These are phyloP conservation scores for Puccinellia tenuiflora DNA, from an alignment of 176 grass and related monocot genomes.

Conservation along the genomic window DNA sequence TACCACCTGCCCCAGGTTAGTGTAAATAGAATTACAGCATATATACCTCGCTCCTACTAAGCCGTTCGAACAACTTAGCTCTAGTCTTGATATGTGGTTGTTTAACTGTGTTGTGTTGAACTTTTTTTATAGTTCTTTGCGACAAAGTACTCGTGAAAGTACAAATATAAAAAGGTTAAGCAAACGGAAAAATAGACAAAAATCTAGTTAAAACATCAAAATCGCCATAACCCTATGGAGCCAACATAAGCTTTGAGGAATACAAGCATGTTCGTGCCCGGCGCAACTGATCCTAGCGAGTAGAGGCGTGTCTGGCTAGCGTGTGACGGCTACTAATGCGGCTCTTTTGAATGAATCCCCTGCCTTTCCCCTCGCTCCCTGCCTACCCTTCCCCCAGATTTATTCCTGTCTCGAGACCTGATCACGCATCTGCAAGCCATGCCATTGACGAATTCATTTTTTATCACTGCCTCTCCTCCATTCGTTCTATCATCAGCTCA, in stretches of 20 bases:
- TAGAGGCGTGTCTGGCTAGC: not conserved
- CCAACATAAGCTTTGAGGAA: not conserved
- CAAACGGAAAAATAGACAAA: not conserved
- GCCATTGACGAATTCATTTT: constrained; percentile 4
- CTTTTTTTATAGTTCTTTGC: not conserved
- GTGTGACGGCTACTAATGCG: not conserved
- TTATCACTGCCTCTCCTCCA: not conserved
- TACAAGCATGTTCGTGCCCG: not conserved
- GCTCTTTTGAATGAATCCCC: not conserved
- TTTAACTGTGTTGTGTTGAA: not conserved
- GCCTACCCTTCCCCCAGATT: constrained; percentile 16
- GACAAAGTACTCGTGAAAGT: not conserved
- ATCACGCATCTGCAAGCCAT: not conserved
- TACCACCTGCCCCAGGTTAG: not conserved
- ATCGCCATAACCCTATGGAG: not conserved
- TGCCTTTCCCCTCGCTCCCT: not conserved
- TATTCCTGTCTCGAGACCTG: not conserved
- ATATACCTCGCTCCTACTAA: no score
- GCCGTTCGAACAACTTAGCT: no score
- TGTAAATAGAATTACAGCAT: no score
- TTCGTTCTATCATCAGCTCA: not conserved
- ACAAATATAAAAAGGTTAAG: not conserved
- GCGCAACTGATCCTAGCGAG: not conserved
- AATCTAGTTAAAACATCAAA: no score
- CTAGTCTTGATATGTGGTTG: not conserved